Base-by-base conservation (phyloP, 352 stramenopile species). In the Phytophthora constricta region DNA sequence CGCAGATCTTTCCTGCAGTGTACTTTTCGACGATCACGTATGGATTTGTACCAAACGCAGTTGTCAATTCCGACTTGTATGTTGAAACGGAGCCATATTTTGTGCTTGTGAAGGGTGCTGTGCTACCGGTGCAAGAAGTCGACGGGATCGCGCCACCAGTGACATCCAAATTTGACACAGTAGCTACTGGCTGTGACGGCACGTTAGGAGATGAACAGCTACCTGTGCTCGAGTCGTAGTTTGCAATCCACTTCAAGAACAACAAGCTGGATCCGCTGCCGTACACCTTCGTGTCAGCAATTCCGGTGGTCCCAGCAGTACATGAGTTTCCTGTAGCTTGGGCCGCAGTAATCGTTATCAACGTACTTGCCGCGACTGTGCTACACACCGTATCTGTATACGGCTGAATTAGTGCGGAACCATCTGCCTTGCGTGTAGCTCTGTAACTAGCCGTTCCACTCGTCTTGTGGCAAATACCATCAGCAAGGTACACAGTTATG, bases 11-110 rank as follows among this genome's bases (percentile, higher is more conserved):
- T n/a, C n/a, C 47, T 9, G 51, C 2, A 9, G 19, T 45, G 26
- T 68, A 68, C 19, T n/a, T 23, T 46, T 68, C 50, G 42, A 68
- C 31, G n/a, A 57, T 56, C n/a, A n/a, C n/a, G n/a, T n/a, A n/a
- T n/a, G n/a, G n/a, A n/a, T n/a, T n/a, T n/a, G n/a, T n/a, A n/a
- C n/a, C n/a, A n/a, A n/a, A n/a, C n/a, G n/a, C n/a, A n/a, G n/a
- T n/a, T n/a, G n/a, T n/a, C n/a, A n/a, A 39, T 13, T n/a, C n/a
- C n/a, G n/a, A n/a, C n/a, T n/a, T n/a, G n/a, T n/a, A n/a, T n/a
- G n/a, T n/a, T n/a, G n/a, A n/a, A n/a, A n/a, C n/a, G n/a, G n/a
- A n/a, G n/a, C n/a, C n/a, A n/a, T n/a, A n/a, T n/a, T n/a, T n/a
- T n/a, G n/a, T n/a, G n/a, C 31, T 19, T 1, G 20, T 23, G 26